These are phyloP conservation scores for Peronosclerospora sorghi DNA, from an alignment of 352 stramenopile species.

Conservation along the genomic window DNA sequence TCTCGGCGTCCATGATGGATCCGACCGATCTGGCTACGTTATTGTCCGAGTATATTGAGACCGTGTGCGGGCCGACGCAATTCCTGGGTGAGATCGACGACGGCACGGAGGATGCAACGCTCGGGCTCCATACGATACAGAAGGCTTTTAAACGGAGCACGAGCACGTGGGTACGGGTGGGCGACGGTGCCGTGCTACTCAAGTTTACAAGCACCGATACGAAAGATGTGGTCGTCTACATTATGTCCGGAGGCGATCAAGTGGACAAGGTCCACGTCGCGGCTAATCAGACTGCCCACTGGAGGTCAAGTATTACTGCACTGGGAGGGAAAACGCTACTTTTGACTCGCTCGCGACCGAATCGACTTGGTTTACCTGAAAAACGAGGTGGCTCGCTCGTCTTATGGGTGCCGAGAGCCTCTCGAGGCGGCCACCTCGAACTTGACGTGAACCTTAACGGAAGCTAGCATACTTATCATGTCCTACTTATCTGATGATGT, in stretches of 20 bases:
- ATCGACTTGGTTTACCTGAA: conserved; percentile 15
- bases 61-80: conserved; percentile 31
- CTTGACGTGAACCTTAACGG: conserved; percentile 33
- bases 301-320: conserved; percentile 12
- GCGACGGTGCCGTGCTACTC: conserved; percentile 15
- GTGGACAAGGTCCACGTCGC: conserved; percentile 11
- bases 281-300: conserved; percentile 7
- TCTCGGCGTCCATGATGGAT: conserved; percentile 20
- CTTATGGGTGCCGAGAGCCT: conserved; percentile 35
- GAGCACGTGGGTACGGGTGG: conserved; percentile 13
- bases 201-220: conserved; percentile 15
- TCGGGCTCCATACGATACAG: conserved; percentile 21
- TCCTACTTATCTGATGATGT: too few species aligned
- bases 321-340: conserved; percentile 22
- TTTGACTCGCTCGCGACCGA: conserved; percentile 15
- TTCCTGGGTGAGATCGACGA: conserved; percentile 49
- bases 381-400: conserved; percentile 35
- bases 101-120: conserved; percentile 22
- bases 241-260: conserved; percentile 19
- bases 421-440: conserved; percentile 28
- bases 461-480: conserved; percentile 18
- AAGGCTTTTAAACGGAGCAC: conserved; percentile 13
- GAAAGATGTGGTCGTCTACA: conserved; percentile 18
- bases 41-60: conserved; percentile 45
- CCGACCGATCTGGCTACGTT: conserved; percentile 31